A percentile compares a stretch with the other conserved stretches of the same genome.
Conservation (phyloP, 2,329 filamentous ascomycete genomes). For the Aspergillus sp. region DNA sequence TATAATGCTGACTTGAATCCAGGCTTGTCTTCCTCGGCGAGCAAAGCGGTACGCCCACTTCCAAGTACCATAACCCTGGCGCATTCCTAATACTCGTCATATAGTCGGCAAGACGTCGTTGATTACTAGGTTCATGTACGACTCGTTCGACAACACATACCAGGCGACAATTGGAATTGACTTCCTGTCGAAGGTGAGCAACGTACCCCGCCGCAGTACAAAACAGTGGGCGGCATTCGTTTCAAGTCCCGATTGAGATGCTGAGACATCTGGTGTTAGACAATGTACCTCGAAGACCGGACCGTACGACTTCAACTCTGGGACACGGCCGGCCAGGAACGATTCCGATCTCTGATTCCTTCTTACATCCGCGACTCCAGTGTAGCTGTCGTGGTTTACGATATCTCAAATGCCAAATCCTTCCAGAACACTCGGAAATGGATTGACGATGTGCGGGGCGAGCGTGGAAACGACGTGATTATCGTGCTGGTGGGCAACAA, state of each 20-base stretch:
- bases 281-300: constrained; percentile 99
- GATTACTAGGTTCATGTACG: constrained; percentile 99
- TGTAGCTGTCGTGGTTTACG: constrained; percentile 97
- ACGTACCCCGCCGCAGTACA: background rate
- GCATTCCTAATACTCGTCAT: constrained; percentile 19
- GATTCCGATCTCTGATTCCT: constrained; percentile 94
- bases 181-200: constrained; percentile 88
- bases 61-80: background rate
- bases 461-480: constrained; percentile 97
- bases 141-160: constrained; percentile 99
- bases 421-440: constrained; percentile 99
- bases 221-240: background rate
- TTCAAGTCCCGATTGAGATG: background rate
- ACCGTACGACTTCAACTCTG: constrained; percentile 96
- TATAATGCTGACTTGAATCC: constrained; percentile 29
- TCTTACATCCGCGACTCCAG: constrained; percentile 98
- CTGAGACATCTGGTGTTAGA: constrained; percentile 53
- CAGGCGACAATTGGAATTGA: constrained; percentile 99
- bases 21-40: constrained; percentile 97
- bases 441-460: constrained; percentile 96
- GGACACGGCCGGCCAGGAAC: constrained; percentile 97
- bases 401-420: constrained; percentile 94
- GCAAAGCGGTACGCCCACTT: constrained; percentile 76
- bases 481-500: constrained; percentile 99
- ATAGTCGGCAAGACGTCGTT: constrained; percentile 96